These are phyloP conservation scores for Candida insectorum DNA, from an alignment of 805 yeast genomes.

Conservation along the genomic window DNA sequence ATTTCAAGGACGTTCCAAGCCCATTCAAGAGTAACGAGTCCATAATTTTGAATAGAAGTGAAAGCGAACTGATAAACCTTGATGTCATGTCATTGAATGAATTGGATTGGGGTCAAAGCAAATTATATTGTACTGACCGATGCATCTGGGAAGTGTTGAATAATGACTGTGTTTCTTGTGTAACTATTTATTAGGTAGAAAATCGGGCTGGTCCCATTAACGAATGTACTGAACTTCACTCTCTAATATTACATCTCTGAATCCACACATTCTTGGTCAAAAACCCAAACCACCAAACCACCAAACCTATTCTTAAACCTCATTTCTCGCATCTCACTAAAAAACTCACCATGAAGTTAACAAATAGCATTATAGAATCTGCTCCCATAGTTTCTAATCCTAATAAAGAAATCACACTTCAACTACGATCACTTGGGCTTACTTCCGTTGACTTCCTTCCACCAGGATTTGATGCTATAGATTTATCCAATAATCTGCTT, in stretches of 20 bases:
- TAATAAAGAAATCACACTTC: slow-evolving; percentile 31
- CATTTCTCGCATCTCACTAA: too few relatives aligned
- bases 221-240: not conserved
- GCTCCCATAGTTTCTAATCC: slow-evolving; percentile 35
- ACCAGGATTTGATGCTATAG: slow-evolving; percentile 51
- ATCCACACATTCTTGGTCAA: too few relatives aligned
- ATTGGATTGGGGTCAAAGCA: slow-evolving; percentile 42
- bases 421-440: slow-evolving; percentile 30
- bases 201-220: too few relatives aligned
- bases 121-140: slow-evolving; percentile 35
- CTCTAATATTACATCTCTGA: not conserved
- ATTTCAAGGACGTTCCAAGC: slow-evolving; percentile 27
- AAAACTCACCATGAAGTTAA: slow-evolving; percentile 34
- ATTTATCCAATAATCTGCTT: slow-evolving; percentile 75
- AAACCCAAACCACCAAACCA: not conserved
- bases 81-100: slow-evolving; percentile 12
- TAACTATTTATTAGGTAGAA: slow-evolving; percentile 9
- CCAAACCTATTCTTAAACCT: not conserved
- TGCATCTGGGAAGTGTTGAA: slow-evolving; percentile 44
- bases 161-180: slow-evolving; percentile 11
- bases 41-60: slow-evolving; percentile 35
- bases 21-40: slow-evolving; percentile 20
- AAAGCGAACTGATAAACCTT: slow-evolving; percentile 32
- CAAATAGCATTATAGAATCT: slow-evolving; percentile 24
- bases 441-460: slow-evolving; percentile 35